Base-by-base conservation (phyloP, 306 rosid species). In the Alnus rubra region DNA sequence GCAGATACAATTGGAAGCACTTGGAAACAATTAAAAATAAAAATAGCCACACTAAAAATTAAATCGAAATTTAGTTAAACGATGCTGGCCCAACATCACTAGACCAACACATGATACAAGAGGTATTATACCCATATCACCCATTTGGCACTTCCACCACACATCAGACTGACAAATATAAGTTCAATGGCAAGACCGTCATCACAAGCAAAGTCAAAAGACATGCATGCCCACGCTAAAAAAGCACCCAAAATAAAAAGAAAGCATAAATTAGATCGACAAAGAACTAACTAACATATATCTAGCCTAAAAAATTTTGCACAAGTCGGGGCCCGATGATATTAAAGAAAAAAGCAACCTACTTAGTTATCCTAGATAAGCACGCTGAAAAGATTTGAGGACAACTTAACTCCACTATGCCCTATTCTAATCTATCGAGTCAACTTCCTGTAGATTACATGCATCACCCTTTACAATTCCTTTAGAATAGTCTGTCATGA, bases 401-500 rank as follows among this genome's bases (percentile, higher is more conserved):
- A 39, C 15, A 42, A 23, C 56, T 72, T 19, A 65, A 7, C 51
- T 56, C 59, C 53, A 53, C 80, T 76, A 18, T 69, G 76, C 60
- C 58, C 87, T 74, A 76, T 28, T 48, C 73, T 45, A 6, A 51
- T 74, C 71, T 44, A 82, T 63, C 65, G 55, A 75, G 8, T 74
- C 77, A 23, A 19, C 80, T 53, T 44, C 77, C 51, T 6, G 28
- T 59, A 73, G 75, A 81, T 44, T 70, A 83, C 67, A 69, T 44
- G 79, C 84, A 71, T 68, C 74, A 35, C 71, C 76, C 75, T 62
- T 80, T 75, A 79, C 86, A 69, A 77, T 4, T 76, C 77, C 78
- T 71, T 7, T 19, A 1, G 74, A 68, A 65, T 14, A 83, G 50
- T 78, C 86, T 7, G 28, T 83, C 90, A 93, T 15, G 78, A 87